These are phyloP conservation scores for Zostera marina DNA, from an alignment of 116 monocot genomes.

Conservation along the genomic window DNA sequence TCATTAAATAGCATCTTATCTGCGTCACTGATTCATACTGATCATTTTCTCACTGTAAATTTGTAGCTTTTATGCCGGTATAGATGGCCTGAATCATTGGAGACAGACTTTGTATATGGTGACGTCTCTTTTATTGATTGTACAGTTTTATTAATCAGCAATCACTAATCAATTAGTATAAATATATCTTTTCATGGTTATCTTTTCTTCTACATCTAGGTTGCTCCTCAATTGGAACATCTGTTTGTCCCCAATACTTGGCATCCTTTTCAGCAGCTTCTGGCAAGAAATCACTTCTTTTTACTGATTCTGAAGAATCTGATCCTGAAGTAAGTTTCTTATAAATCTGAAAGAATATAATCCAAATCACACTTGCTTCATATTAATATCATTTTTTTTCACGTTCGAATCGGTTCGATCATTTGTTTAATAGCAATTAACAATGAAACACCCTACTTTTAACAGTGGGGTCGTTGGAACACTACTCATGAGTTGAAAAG, in stretches of 20 bases:
- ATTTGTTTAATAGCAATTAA: neutral
- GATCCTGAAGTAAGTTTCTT: constrained; percentile 52
- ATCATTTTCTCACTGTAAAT: too few relatives aligned
- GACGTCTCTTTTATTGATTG: constrained; percentile 5
- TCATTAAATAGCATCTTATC: neutral
- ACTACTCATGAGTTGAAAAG: constrained; percentile 27
- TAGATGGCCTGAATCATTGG: constrained; percentile 63
- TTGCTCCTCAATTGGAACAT: constrained; percentile 78
- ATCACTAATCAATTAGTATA: neutral
- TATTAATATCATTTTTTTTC: neutral
- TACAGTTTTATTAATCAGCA: neutral
- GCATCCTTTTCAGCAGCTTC: constrained; percentile 60
- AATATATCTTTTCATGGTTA: neutral
- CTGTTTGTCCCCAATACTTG: constrained; percentile 49
- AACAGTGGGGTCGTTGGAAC: constrained; percentile 64
- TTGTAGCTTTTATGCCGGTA: constrained; percentile 32
- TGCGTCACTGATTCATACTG: too few relatives aligned
- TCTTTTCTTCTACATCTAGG: constrained; percentile 14
- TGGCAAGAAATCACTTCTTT: constrained; percentile 48
- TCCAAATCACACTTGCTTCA: neutral
- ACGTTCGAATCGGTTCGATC: neutral
- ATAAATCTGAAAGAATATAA: neutral
- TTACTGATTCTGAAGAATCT: constrained; percentile 70
- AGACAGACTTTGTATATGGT: constrained; percentile 86
- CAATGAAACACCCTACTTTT: neutral